Base-by-base conservation (phyloP, 192 early-diverging fungal genomes). In the Coemansia sp. region DNA sequence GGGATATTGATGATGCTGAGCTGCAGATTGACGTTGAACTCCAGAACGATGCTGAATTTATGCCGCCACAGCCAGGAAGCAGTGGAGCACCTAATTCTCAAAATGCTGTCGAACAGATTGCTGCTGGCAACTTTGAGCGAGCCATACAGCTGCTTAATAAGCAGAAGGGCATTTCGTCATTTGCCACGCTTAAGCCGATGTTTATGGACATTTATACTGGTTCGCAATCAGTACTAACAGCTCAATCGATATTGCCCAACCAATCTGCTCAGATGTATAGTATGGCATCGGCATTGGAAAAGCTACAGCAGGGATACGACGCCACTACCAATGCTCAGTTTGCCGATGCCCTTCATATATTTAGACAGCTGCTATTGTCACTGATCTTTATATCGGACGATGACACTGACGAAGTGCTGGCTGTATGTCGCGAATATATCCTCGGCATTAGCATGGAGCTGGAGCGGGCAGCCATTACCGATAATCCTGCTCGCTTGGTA, bases 121-220 rank as follows among this genome's bases (percentile, higher is more conserved):
- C 93, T 0, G 94, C 94, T 11, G 96, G 96, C 39, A 86, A 89
- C 19, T 97, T 96, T 68, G 94, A 96, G 58, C 87, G 84, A 26
- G 97, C 94, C 2, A 96, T 99, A 91, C 84, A 90, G 87, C 69
- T 94, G 37, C 80, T 99, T 38, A 93, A 91, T 67, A 82, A 88
- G 21, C 94, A 97, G 80, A 84, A 85, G n/a, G 97, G 97, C 23
- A 85, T 88, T 57, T 83, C 87, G 21, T 92, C 93, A 73, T 99
- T 99, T 85, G 89, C 82, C 38, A 90, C 92, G 9, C 81, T 99
- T 30, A 95, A 94, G 80, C 81, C 88, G 5, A 77, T 84, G 33
- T 97, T 99, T 72, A 61, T 96, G 73, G 70, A 87, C 16, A 88
- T 94, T 15, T 97, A 86, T 76, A 82, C 88, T 51, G 82, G 92